phyloP scores from a whole-genome alignment of 306 rosid genomes.

The Castanospermum australe region DNA sequence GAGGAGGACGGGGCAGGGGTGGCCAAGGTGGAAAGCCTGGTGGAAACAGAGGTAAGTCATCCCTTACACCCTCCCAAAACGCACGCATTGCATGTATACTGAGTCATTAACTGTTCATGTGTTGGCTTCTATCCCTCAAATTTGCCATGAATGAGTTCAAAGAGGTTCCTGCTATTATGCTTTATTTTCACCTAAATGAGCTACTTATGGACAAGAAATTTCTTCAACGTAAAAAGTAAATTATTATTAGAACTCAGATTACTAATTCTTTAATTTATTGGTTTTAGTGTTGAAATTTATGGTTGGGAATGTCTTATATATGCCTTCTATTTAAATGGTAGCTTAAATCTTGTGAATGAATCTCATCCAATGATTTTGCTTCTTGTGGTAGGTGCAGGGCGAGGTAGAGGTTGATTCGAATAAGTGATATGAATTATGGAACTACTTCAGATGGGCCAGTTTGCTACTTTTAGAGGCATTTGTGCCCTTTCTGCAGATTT shows the following conservation, averaged over 20 bases:
- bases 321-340: no score
- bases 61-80: conserved; percentile 6
- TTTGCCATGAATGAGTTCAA: neutral
- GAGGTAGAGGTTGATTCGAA: conserved; percentile 62
- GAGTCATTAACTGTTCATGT: neutral
- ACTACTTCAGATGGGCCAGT: conserved; percentile 28
- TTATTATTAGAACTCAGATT: neutral
- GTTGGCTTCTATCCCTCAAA: neutral
- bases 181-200: neutral
- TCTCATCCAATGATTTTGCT: conserved; percentile 12
- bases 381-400: conserved; percentile 52
- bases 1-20: conserved; percentile 93
- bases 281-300: neutral
- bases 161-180: neutral
- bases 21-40: conserved; percentile 79
- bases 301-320: neutral
- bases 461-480: conserved; percentile 54
- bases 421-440: conserved; percentile 18
- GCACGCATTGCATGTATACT: neutral
- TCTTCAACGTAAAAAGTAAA: neutral
- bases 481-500: conserved; percentile 28
- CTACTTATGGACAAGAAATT: neutral
- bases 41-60: conserved; percentile 75
- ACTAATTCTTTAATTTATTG: neutral
- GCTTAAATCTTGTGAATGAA: neutral